These are phyloP conservation scores for Ganoderma resinaceum DNA, from an alignment of 1,284 basidiomycete genomes.

Conservation along the genomic window DNA sequence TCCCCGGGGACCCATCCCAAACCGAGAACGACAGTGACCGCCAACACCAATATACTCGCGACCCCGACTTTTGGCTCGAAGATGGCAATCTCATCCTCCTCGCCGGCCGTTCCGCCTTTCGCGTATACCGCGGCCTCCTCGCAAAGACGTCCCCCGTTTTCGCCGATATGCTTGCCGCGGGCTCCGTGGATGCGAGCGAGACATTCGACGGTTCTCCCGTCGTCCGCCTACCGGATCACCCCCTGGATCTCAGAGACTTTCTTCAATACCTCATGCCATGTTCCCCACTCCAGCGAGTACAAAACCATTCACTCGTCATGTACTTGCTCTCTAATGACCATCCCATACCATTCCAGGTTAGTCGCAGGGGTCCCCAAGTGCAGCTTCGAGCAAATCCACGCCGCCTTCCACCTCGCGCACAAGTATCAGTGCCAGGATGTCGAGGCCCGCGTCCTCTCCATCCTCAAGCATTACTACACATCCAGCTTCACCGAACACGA, in stretches of 20 bases:
- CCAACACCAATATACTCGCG: not conserved
- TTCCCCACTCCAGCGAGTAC: not conserved
- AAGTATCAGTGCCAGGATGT: too few relatives aligned
- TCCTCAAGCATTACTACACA: too few relatives aligned
- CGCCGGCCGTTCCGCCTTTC: not conserved
- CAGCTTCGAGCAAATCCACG: too few relatives aligned
- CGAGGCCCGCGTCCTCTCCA: too few relatives aligned
- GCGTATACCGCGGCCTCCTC: not conserved
- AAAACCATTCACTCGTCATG: too few relatives aligned
- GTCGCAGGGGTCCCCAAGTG: too few relatives aligned
- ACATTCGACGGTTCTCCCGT: not conserved
- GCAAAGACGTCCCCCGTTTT: not conserved
- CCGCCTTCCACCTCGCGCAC: too few relatives aligned
- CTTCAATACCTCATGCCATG: constrained; percentile 5
- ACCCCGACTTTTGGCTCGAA: not conserved
- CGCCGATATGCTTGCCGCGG: not conserved
- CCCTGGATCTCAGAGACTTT: not conserved
- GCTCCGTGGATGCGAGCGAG: not conserved
- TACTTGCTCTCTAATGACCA: too few relatives aligned
- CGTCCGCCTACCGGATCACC: not conserved
- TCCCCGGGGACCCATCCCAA: not conserved
- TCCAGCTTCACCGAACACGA: too few relatives aligned
- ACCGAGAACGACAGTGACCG: not conserved
- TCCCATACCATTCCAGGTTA: not conserved
- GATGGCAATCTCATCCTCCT: not conserved